Conservation (phyloP, 2,329 filamentous ascomycete genomes). For the Incumbomyces lentus region DNA sequence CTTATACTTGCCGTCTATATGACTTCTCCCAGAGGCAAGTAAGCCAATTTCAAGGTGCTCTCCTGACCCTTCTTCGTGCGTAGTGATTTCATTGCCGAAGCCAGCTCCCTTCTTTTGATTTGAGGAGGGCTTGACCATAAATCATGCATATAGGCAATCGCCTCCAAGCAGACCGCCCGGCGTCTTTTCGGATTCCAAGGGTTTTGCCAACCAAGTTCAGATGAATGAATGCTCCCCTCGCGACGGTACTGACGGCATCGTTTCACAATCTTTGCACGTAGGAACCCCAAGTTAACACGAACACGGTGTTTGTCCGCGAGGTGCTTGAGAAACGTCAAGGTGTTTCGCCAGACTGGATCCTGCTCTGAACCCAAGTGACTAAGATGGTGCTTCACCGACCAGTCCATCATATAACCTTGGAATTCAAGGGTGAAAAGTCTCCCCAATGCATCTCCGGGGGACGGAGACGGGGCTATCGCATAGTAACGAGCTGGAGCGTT, state of each 20-base stretch:
- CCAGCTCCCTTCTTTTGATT: neutral
- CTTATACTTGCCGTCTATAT: neutral
- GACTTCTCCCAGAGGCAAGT: too few relatives aligned
- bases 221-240: too few relatives aligned
- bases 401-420: conserved; percentile 39
- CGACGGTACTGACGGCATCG: neutral
- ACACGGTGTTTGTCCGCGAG: neutral
- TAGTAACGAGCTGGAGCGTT: too few relatives aligned
- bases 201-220: too few relatives aligned
- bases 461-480: too few relatives aligned
- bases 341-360: neutral
- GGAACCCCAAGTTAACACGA: neutral
- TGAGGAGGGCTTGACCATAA: neutral
- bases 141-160: neutral
- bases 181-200: too few relatives aligned
- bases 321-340: neutral
- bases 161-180: neutral
- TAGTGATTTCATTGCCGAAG: neutral
- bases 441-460: conserved; percentile 19
- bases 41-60: neutral
- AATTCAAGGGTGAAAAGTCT: conserved; percentile 34
- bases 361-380: neutral
- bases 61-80: neutral
- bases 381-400: conserved; percentile 33
- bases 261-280: neutral